phyloP scores from a whole-genome alignment of 2,329 filamentous ascomycete species.

The Diaporthe helianthi region DNA sequence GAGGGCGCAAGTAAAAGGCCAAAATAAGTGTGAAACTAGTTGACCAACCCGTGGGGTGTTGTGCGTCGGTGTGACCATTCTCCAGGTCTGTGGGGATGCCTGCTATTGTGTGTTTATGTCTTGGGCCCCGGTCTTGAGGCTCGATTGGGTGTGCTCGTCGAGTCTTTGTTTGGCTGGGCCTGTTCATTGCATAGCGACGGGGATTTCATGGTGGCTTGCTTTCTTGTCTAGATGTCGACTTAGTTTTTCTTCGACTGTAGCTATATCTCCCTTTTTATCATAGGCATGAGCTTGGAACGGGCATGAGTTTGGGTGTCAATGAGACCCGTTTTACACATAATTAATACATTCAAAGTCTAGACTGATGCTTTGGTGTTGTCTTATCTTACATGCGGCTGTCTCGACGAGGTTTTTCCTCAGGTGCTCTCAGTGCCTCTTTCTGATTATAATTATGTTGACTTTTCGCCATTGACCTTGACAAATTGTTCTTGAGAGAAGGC shows the following conservation, averaged over 20 bases:
- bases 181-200: constrained; percentile 29
- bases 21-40: too few species aligned
- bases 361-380: neutral
- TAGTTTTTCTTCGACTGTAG: constrained; percentile 6
- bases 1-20: constrained; percentile 33
- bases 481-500: too few species aligned
- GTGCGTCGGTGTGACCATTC: neutral
- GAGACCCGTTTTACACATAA: neutral
- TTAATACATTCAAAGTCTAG: constrained; percentile 20
- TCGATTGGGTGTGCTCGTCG: neutral
- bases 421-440: neutral
- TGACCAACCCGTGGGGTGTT: neutral
- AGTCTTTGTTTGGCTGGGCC: neutral
- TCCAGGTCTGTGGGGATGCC: neutral
- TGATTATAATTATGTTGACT: too few species aligned
- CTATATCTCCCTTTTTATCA: neutral
- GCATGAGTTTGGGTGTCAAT: neutral
- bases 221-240: constrained; percentile 7
- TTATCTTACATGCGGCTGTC: too few species aligned
- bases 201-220: constrained; percentile 10
- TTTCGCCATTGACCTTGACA: too few species aligned
- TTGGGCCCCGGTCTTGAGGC: neutral
- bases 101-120: constrained; percentile 19
- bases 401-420: too few species aligned
- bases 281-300: constrained; percentile 5